Evolutionary conservation across 1,139 yeast species (phyloP).

Genomic region (Debaryomyces robertsiae): DNA sequence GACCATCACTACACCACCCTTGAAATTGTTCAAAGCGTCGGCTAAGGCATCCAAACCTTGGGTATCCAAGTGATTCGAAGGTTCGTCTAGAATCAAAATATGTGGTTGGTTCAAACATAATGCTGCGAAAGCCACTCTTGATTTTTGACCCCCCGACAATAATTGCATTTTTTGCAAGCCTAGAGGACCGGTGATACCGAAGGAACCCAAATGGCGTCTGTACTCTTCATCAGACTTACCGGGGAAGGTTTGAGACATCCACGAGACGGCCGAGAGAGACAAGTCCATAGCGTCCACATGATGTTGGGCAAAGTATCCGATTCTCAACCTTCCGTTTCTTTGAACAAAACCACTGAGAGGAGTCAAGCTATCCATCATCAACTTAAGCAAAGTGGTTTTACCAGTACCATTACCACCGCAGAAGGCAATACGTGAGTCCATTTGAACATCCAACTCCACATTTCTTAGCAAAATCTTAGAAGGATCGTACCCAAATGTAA

Average conservation of each 20-base stretch:
- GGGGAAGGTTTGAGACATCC: constrained; percentile 90
- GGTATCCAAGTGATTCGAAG: constrained; percentile 98
- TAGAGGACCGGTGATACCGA: constrained; percentile 93
- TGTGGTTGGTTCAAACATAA: constrained; percentile 92
- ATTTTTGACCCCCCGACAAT: constrained; percentile 96
- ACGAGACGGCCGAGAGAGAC: constrained; percentile 81
- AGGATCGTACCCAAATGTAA: constrained; percentile 80
- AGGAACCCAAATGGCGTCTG: constrained; percentile 93
- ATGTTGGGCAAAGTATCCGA: constrained; percentile 99
- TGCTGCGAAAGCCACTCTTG: constrained; percentile 97
- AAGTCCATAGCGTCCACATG: constrained; percentile 98
- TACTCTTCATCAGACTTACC: constrained; percentile 97
- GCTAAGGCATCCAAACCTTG: constrained; percentile 96
- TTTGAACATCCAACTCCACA: constrained; percentile 87
- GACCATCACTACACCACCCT: constrained; percentile 97
- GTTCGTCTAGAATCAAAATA: constrained; percentile 91
- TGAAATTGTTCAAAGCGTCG: constrained; percentile 81
- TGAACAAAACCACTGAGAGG: constrained; percentile 79
- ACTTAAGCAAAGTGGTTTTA: constrained; percentile 89
- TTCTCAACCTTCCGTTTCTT: constrained; percentile 82
- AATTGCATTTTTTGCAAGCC: constrained; percentile 90
- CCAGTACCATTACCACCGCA: constrained; percentile 99
- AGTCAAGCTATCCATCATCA: constrained; percentile 72
- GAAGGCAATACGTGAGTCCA: constrained; percentile 92
- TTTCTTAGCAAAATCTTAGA: constrained; percentile 61